Evolutionary conservation across 768 basidiomycete genomes (phyloP), one percentile per base, ranked within the genome.

Genomic region (Suillus plorans): DNA sequence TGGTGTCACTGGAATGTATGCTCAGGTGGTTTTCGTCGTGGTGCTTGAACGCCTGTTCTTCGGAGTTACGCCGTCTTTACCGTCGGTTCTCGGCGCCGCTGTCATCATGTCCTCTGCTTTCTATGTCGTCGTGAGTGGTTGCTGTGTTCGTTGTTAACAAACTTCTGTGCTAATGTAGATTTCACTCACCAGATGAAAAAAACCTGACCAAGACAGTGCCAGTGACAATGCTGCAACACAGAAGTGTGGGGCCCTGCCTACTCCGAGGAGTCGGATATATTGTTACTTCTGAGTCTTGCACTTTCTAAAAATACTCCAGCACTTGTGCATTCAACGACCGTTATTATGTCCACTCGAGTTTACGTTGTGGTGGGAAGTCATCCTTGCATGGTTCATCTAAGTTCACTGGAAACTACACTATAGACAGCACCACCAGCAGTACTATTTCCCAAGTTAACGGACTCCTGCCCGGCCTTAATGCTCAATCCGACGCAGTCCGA

Each of bases 1-100:
- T 49, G 89, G 86, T 0, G 79, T 86, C 2, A 79, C 91, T 69
- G 88, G 85, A 0, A 75, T 90, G 12, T 92, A 89, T 68, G 77
- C 81, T 9, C 83, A 84, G 74, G 82, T 92, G 47, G 78, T 92
- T 14, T 91, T 88, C 69, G 86, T 89, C 0, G 78, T 82, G 2
- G 71, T 86, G n/a, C 77, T 92, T 16, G 90, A 95, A 70, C 79
- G 84, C 5, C 67, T 89, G 39, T 81, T 91, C 68, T 91, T 93
- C 74, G 78, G 85, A 58, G 81, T 81, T 2, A 72, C 77, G 5
- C 90, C 90, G 0, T 84, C 88, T 2, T 68, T 80, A 4, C 76
- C 90, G 28, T 89, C 88, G 2, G 69, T 89, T 7, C 66, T 87
- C 8, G 92, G 92, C 3, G 87, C 86, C 1, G 41, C 79, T 7